Conservation (phyloP, 1,139 yeast genomes). For the Saccharomycopsis phalli region DNA sequence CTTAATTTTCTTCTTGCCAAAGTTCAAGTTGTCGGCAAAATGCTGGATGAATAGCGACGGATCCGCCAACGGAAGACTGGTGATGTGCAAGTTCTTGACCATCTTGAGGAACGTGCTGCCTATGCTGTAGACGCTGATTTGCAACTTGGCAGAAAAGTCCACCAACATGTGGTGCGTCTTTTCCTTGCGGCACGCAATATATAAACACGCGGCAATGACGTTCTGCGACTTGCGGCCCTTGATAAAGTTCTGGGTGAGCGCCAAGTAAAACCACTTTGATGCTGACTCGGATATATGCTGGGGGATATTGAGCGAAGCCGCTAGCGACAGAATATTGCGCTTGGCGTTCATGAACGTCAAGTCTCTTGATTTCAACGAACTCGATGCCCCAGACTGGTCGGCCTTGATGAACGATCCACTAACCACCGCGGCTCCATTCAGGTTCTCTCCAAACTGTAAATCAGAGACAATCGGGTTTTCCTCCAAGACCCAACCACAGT, state of each 20-base stretch:
- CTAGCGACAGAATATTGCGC: slow-evolving; percentile 68
- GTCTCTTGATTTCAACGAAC: slow-evolving; percentile 76
- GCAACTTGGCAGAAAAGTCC: slow-evolving; percentile 84
- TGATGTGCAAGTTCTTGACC: slow-evolving; percentile 72
- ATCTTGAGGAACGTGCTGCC: slow-evolving; percentile 93
- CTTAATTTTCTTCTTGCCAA: slow-evolving; percentile 60
- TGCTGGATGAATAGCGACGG: slow-evolving; percentile 91
- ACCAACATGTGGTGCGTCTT: slow-evolving; percentile 91
- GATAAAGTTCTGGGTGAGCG: slow-evolving; percentile 79
- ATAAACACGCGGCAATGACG: slow-evolving; percentile 89
- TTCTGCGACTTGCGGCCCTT: slow-evolving; percentile 94
- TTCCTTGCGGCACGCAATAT: slow-evolving; percentile 87
- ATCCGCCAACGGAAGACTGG: slow-evolving; percentile 77
- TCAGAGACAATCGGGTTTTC: slow-evolving; percentile 94
- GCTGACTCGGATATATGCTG: slow-evolving; percentile 84
- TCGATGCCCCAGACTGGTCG: slow-evolving; percentile 59
- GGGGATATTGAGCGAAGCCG: slow-evolving; percentile 68
- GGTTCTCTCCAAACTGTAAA: slow-evolving; percentile 85
- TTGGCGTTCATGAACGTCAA: slow-evolving; percentile 81
- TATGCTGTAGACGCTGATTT: slow-evolving; percentile 83
- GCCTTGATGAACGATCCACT: slow-evolving; percentile 91
- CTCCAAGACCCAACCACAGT: slow-evolving; percentile 81
- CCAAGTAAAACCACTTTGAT: slow-evolving; percentile 78
- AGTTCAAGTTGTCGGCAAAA: slow-evolving; percentile 79
- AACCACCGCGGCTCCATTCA: slow-evolving; percentile 91